A percentile compares a stretch with the other conserved stretches of the same genome.
Evolutionary conservation across 2,329 filamentous ascomycete genomes (phyloP).

Genomic region (Colletotrichum paranaense): DNA sequence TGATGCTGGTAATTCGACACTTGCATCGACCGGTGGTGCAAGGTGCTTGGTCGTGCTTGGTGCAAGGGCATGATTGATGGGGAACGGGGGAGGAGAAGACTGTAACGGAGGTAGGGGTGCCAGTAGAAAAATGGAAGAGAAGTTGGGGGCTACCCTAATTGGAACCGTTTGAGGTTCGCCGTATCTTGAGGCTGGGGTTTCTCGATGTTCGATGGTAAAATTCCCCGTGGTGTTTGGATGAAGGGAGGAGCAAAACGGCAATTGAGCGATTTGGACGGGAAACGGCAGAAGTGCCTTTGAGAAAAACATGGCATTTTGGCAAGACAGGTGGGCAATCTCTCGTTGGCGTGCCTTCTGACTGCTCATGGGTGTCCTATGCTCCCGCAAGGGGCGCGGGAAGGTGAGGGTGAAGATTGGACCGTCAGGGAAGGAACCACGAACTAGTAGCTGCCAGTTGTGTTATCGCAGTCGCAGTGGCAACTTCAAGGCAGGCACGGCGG

Average conservation of each 20-base stretch:
- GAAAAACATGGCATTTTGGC: conserved; percentile 31
- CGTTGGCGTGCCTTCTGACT: neutral
- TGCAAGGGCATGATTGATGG: neutral
- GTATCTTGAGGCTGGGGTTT: conserved; percentile 2
- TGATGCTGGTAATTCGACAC: conserved; percentile 19
- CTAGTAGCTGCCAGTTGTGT: neutral
- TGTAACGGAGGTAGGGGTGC: neutral
- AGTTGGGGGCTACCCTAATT: neutral
- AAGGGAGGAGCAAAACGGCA: neutral
- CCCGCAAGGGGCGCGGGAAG: neutral
- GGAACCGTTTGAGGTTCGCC: neutral
- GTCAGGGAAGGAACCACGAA: neutral
- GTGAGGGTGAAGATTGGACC: neutral
- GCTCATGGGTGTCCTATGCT: neutral
- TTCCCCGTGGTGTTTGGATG: neutral
- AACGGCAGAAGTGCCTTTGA: conserved; percentile 21
- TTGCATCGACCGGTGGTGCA: conserved; percentile 22
- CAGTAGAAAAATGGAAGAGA: neutral
- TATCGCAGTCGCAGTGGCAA: conserved; percentile 19
- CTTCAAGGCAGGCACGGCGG: neutral
- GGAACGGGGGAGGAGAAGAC: neutral
- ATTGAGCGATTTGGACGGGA: conserved; percentile 4
- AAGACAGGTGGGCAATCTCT: neutral
- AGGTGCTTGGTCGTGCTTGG: conserved; percentile 3
- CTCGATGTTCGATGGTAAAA: neutral